A percentile compares a stretch with the other conserved stretches of the same genome.
These are phyloP conservation scores for Ceratobasidium theobromae DNA, from an alignment of 1,284 basidiomycete genomes.

Conservation along the genomic window DNA sequence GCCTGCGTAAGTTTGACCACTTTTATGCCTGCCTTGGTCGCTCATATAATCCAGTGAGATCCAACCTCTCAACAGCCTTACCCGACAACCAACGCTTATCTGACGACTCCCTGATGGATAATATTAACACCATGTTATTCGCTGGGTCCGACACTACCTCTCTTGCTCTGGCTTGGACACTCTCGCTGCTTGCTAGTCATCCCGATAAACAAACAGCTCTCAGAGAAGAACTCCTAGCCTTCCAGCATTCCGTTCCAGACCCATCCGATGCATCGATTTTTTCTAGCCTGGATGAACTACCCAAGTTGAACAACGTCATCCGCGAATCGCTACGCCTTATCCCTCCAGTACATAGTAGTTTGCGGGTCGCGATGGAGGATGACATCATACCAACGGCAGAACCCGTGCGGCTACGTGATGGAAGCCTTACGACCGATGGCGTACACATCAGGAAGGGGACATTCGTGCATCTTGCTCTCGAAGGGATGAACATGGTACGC, in stretches of 20 bases:
- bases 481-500: conserved; percentile 74
- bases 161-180: conserved; percentile 73
- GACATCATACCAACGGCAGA: conserved; percentile 70
- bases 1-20: conserved; percentile 54
- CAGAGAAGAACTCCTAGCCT: conserved; percentile 55
- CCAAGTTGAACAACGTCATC: conserved; percentile 73
- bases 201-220: conserved; percentile 63
- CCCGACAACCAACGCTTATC: conserved; percentile 70
- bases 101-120: conserved; percentile 76
- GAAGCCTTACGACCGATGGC: conserved; percentile 44
- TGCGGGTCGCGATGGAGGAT: conserved; percentile 71
- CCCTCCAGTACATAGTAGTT: conserved; percentile 77
- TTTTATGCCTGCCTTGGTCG: not conserved
- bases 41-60: conserved; percentile 57
- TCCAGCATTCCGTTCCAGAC: conserved; percentile 10
- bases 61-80: conserved; percentile 65
- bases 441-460: conserved; percentile 64
- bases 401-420: conserved; percentile 60
- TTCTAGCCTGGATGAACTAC: conserved; percentile 59
- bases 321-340: conserved; percentile 72
- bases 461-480: conserved; percentile 71
- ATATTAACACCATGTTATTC: conserved; percentile 84
- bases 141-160: conserved; percentile 84
- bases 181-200: conserved; percentile 66
- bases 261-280: conserved; percentile 33